phyloP scores from a whole-genome alignment of 306 rosid genomes.

The Erythrophleum fordii region DNA sequence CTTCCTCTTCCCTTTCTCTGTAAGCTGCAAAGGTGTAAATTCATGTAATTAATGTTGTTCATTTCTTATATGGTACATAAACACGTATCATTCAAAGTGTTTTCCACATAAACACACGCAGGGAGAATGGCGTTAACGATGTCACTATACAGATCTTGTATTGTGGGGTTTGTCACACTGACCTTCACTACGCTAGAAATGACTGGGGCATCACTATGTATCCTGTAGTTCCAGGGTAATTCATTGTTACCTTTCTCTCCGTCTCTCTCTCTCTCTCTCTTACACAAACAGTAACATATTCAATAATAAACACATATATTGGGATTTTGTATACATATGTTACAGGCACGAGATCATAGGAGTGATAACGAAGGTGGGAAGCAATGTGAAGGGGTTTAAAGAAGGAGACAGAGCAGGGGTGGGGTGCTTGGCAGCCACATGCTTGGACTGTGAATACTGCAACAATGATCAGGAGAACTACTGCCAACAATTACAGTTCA shows the following conservation, averaged over 20 bases:
- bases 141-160: constrained; percentile 63
- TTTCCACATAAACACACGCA: constrained; percentile 28
- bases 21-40: too few relatives aligned
- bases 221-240: constrained; percentile 80
- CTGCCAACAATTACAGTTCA: constrained; percentile 54
- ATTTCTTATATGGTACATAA: background rate
- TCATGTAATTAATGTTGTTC: too few relatives aligned
- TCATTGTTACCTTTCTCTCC: too few relatives aligned
- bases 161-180: constrained; percentile 87
- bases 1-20: background rate
- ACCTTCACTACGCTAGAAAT: constrained; percentile 59
- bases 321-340: background rate
- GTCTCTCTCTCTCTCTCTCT: too few relatives aligned
- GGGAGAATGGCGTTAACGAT: constrained; percentile 69
- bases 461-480: constrained; percentile 59
- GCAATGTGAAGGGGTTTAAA: constrained; percentile 58
- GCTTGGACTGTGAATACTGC: constrained; percentile 70
- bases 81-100: background rate
- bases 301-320: background rate
- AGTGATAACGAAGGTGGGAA: constrained; percentile 67
- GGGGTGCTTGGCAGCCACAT: constrained; percentile 73
- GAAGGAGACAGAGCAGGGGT: constrained; percentile 78
- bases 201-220: constrained; percentile 85
- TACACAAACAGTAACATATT: too few relatives aligned
- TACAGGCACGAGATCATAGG: constrained; percentile 76